Percentiles rank a stretch among this genome's conserved stretches.
phyloP scores from a whole-genome alignment of 1,284 basidiomycete genomes.

The Austroboletus niveus region DNA sequence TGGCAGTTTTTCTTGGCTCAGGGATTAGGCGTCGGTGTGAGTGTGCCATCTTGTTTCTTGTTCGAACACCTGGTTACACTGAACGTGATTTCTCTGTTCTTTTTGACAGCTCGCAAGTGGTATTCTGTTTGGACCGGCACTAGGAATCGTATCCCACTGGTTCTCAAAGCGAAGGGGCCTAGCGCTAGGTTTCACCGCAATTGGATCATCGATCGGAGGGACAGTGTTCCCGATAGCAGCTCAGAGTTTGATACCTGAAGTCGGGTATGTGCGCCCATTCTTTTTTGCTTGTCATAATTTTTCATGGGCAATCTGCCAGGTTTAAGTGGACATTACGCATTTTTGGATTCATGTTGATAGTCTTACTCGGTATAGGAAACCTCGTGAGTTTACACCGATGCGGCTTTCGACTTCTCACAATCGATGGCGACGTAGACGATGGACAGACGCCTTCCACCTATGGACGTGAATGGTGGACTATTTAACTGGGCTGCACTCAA shows the following conservation, averaged over 20 bases:
- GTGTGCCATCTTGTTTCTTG: background rate
- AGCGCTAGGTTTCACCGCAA: conserved; percentile 42
- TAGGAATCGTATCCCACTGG: conserved; percentile 49
- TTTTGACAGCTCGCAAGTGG: conserved; percentile 21
- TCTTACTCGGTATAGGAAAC: conserved; percentile 38
- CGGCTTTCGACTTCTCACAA: too few relatives aligned
- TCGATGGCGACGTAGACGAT: conserved; percentile 25
- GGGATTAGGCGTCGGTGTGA: conserved; percentile 44
- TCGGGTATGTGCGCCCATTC: conserved; percentile 32
- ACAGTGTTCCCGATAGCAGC: conserved; percentile 43
- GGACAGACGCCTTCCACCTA: conserved; percentile 41
- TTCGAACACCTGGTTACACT: too few relatives aligned
- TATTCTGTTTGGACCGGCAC: conserved; percentile 44
- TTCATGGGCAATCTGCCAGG: conserved; percentile 4
- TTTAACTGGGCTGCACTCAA: conserved; percentile 43
- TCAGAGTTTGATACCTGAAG: conserved; percentile 36
- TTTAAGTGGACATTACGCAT: conserved; percentile 49
- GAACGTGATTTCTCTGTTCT: too few relatives aligned
- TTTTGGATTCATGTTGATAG: conserved; percentile 42
- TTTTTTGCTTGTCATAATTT: background rate
- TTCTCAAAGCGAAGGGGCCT: conserved; percentile 39
- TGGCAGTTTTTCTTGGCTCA: conserved; percentile 55
- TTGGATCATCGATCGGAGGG: conserved; percentile 46
- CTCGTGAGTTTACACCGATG: conserved; percentile 21
- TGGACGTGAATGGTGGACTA: conserved; percentile 39